Evolutionary conservation across 352 stramenopile species (phyloP).

Genomic region (Pseudoperonospora humuli): DNA sequence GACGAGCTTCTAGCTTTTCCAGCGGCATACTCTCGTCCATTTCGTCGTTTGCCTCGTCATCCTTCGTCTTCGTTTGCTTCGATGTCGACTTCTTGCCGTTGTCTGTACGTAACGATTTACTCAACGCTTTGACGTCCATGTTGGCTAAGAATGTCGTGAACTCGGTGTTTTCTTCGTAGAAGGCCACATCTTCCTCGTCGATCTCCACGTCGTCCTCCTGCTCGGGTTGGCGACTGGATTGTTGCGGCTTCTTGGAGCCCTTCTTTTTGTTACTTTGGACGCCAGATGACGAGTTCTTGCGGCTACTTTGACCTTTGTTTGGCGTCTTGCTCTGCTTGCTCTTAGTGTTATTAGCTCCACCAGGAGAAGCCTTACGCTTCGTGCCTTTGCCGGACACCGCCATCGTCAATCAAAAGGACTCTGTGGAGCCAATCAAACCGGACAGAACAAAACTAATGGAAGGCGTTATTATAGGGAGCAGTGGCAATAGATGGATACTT

Average conservation of each 20-base stretch:
- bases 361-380: slow-evolving; percentile 19
- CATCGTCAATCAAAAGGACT: slow-evolving; percentile 15
- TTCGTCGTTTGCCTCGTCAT: slow-evolving; percentile 14
- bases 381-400: slow-evolving; percentile 24
- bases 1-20: slow-evolving; percentile 69
- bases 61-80: slow-evolving; percentile 25
- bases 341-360: slow-evolving; percentile 6
- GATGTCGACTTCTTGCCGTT: slow-evolving; percentile 32
- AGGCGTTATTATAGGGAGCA: neutral
- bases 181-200: slow-evolving; percentile 71
- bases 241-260: slow-evolving; percentile 25
- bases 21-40: slow-evolving; percentile 45
- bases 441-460: neutral
- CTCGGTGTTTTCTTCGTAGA: slow-evolving; percentile 63
- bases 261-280: slow-evolving; percentile 25
- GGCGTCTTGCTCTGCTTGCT: slow-evolving; percentile 40
- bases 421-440: slow-evolving; percentile 12
- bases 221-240: slow-evolving; percentile 3
- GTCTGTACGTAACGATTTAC: slow-evolving; percentile 30
- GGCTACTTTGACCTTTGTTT: slow-evolving; percentile 3
- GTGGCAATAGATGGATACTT: no score
- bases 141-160: slow-evolving; percentile 70
- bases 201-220: slow-evolving; percentile 43
- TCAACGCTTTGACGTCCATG: slow-evolving; percentile 69
- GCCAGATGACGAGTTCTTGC: slow-evolving; percentile 1